Evolutionary conservation across 345 rosid species (phyloP), one percentile per base, ranked within the genome.

Genomic region (Schrenkiella parvula): DNA sequence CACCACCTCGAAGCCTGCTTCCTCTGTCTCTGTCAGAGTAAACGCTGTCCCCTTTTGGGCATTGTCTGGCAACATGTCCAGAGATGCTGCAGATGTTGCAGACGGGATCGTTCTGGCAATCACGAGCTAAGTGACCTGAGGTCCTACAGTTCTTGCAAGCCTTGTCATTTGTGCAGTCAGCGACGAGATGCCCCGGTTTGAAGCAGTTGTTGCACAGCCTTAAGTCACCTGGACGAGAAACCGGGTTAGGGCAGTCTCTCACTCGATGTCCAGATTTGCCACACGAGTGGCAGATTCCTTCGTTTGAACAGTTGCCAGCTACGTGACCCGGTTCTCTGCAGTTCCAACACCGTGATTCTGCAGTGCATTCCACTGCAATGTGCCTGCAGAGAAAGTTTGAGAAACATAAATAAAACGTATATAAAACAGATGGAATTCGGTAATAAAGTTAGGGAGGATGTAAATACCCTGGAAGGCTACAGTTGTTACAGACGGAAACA

Each of bases 141-240:
- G 84, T 89, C 85, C 96, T 84, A 71, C 99, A 95, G 78, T 91
- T 91, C 83, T 91, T 95, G 83, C 99, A 89, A 1, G 99, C 97
- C 80, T 86, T 95, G 72, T 89, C 96, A 57, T 95, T 91, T 50
- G 99, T 91, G 79, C 97, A 95, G 66, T 89, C 95, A 44, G 84
- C 93, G 0, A 89, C 88, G 51, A 95, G 82, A 79, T 91, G 99
- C 8, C 99, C 98, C 46, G 85, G 89, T 82, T 89, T 95, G 74
- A 85, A 95, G 86, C 97, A 95, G 84, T 95, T 91, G 80, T 91
- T 95, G 81, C 99, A 95, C 44, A 91, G 77, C 83, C 95, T 84
- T 72, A 79, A 59, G 81, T 95, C 96, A 32, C 96, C 91, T 15
- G 96, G 84, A 25, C 85, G 88, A 67, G 91, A 62, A 35, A 80